phyloP scores from a whole-genome alignment of 2,329 filamentous ascomycete genomes.

The Colletotrichum sp. region DNA sequence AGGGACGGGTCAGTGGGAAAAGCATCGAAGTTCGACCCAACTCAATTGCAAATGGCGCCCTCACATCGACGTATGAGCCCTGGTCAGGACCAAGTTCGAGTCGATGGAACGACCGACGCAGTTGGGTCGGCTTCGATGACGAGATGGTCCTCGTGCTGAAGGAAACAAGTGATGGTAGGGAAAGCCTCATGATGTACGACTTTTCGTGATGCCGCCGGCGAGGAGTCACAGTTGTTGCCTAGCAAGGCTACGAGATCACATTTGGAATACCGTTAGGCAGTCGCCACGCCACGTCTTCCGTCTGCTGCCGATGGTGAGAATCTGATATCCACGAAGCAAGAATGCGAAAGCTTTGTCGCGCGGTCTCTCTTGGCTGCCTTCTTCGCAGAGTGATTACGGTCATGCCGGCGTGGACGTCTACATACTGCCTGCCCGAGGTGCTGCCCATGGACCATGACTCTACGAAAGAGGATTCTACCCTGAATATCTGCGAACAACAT shows the following conservation, averaged over 20 bases:
- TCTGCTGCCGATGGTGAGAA: neutral
- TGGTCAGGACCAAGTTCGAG: neutral
- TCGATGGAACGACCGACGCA: constrained; percentile 51
- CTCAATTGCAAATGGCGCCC: constrained; percentile 10
- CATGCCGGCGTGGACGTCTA: neutral
- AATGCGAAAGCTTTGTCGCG: too few relatives aligned
- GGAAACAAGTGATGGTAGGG: constrained; percentile 69
- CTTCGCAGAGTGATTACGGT: neutral
- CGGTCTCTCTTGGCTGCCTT: neutral
- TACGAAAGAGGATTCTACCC: neutral
- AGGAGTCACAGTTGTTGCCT: neutral
- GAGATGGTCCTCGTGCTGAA: constrained; percentile 89
- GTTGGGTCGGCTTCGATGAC: constrained; percentile 88
- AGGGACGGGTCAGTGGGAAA: constrained; percentile 64
- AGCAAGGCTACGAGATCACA: neutral
- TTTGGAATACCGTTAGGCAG: neutral
- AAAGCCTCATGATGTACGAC: constrained; percentile 84
- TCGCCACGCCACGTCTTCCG: neutral
- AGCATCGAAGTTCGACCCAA: constrained; percentile 58
- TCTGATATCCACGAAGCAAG: neutral
- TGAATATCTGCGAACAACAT: neutral
- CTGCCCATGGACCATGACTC: neutral
- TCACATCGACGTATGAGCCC: neutral
- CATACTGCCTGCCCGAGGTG: neutral
- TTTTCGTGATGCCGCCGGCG: constrained; percentile 66